These are phyloP conservation scores for Rossbeevera mucosa DNA, from an alignment of 768 basidiomycete genomes.

Conservation along the genomic window DNA sequence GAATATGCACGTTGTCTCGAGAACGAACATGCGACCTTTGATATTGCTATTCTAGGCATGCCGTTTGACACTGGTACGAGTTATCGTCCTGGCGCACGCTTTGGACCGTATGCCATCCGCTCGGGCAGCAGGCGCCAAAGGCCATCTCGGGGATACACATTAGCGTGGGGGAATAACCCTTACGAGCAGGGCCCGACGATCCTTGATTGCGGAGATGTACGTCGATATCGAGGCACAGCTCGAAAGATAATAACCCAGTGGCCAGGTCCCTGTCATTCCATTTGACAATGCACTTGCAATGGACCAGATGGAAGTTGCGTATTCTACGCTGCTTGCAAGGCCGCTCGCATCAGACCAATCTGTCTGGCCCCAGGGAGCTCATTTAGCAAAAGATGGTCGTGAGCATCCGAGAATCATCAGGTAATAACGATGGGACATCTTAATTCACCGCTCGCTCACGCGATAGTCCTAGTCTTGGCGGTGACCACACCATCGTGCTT, in stretches of 20 bases:
- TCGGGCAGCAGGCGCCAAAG: slow-evolving; percentile 70
- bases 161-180: slow-evolving; percentile 70
- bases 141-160: slow-evolving; percentile 56
- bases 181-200: slow-evolving; percentile 54
- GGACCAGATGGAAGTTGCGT: slow-evolving; percentile 85
- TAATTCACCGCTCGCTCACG: background rate
- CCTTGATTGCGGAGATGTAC: slow-evolving; percentile 82
- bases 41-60: slow-evolving; percentile 78
- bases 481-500: slow-evolving; percentile 85
- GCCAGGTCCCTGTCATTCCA: slow-evolving; percentile 67
- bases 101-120: slow-evolving; percentile 83
- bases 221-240: background rate
- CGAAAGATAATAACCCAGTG: background rate
- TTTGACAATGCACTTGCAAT: slow-evolving; percentile 82
- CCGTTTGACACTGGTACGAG: slow-evolving; percentile 69
- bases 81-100: slow-evolving; percentile 66
- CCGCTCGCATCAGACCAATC: slow-evolving; percentile 32
- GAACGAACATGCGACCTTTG: slow-evolving; percentile 17
- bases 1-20: slow-evolving; percentile 44
- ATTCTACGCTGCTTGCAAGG: slow-evolving; percentile 67
- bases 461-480: slow-evolving; percentile 47
- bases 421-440: slow-evolving; percentile 11
- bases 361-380: slow-evolving; percentile 23
- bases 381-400: slow-evolving; percentile 50
- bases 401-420: slow-evolving; percentile 76